These are phyloP conservation scores for Lasiodiplodia sp. DNA, from an alignment of 2,329 filamentous ascomycete species.

Conservation along the genomic window DNA sequence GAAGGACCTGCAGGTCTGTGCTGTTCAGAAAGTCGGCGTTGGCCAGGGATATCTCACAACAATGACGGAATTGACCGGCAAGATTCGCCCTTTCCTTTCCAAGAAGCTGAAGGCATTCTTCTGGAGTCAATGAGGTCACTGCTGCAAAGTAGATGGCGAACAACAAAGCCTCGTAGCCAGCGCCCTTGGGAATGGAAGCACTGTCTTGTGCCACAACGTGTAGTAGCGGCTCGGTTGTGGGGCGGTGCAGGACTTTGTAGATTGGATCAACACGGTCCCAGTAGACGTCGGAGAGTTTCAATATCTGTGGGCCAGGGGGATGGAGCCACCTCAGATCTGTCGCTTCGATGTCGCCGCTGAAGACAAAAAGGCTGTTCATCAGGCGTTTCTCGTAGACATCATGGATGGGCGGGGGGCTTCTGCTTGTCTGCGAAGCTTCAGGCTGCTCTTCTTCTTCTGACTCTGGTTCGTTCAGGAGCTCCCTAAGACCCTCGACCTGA, in stretches of 20 bases:
- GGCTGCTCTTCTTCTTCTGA: constrained; percentile 38
- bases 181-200: constrained; percentile 67
- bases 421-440: neutral
- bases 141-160: constrained; percentile 44
- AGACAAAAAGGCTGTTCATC: constrained; percentile 35
- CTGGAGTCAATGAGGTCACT: constrained; percentile 61
- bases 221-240: constrained; percentile 64
- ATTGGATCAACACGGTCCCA: constrained; percentile 77
- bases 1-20: constrained; percentile 69
- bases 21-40: constrained; percentile 72
- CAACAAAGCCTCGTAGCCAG: constrained; percentile 62
- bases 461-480: constrained; percentile 40
- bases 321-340: constrained; percentile 53
- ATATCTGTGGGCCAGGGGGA: constrained; percentile 70
- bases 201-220: constrained; percentile 8
- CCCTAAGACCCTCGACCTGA: constrained; percentile 31
- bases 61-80: constrained; percentile 22
- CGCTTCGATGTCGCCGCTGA: constrained; percentile 30
- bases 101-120: constrained; percentile 62
- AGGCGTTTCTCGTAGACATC: constrained; percentile 33
- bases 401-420: constrained; percentile 23
- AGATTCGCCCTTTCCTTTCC: constrained; percentile 45
- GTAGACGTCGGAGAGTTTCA: constrained; percentile 76
- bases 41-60: constrained; percentile 58
- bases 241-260: constrained; percentile 75